Evolutionary conservation across 331 rosid species (phyloP).

Genomic region (Quercus phellos): DNA sequence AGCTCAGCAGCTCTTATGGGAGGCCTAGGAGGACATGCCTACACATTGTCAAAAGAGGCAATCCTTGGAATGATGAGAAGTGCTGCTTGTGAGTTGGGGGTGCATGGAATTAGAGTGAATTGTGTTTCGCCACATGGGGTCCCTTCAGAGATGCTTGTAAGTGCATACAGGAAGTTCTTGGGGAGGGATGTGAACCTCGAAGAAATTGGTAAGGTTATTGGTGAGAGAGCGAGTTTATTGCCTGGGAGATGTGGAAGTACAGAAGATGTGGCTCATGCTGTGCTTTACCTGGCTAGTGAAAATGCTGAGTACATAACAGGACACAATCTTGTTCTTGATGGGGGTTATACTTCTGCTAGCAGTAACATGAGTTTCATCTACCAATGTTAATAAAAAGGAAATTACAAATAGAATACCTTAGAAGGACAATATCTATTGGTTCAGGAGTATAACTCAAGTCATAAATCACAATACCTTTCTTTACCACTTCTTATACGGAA

Average conservation of each 20-base stretch:
- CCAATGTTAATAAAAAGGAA: constrained; percentile 19
- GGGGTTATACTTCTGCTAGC: constrained; percentile 60
- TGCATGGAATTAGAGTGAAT: constrained; percentile 66
- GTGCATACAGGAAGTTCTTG: constrained; percentile 27
- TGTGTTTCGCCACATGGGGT: constrained; percentile 74
- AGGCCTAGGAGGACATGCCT: constrained; percentile 61
- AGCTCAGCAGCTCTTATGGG: constrained; percentile 70
- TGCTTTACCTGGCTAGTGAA: constrained; percentile 57
- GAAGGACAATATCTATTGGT: not conserved
- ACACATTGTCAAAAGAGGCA: constrained; percentile 62
- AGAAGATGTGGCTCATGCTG: constrained; percentile 70
- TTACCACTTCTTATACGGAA: too few species aligned
- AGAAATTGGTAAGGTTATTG: constrained; percentile 34
- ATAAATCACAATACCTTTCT: too few species aligned
- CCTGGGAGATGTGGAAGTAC: constrained; percentile 43
- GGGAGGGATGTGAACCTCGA: constrained; percentile 40
- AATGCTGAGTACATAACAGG: constrained; percentile 63
- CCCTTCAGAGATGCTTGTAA: constrained; percentile 63
- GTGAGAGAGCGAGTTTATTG: constrained; percentile 52
- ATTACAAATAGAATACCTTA: not conserved
- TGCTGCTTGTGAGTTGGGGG: constrained; percentile 69
- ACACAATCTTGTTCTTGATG: constrained; percentile 67
- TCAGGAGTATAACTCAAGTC: too few species aligned
- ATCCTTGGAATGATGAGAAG: constrained; percentile 64
- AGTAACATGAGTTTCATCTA: constrained; percentile 46